Conservation (phyloP, 2,329 filamentous ascomycete species). For the Aureobasidium pullulans region DNA sequence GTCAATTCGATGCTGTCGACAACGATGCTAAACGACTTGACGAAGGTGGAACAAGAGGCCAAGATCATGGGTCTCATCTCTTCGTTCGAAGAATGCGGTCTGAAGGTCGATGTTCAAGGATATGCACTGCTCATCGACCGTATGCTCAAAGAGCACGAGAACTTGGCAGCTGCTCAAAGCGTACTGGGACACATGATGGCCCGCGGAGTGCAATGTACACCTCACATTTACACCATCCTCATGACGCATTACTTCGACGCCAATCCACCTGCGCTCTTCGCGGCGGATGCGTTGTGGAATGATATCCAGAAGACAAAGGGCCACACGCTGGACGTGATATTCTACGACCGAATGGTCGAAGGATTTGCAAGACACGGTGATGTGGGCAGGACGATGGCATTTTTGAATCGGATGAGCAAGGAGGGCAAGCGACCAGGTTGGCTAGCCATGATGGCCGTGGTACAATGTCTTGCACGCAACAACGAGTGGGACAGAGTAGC, state of each 20-base stretch:
- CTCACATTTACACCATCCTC: conserved; percentile 69
- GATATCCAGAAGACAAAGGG: conserved; percentile 33
- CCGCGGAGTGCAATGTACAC: conserved; percentile 46
- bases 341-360: conserved; percentile 64
- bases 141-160: conserved; percentile 45
- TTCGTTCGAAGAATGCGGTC: conserved; percentile 50
- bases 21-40: conserved; percentile 37
- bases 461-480: conserved; percentile 31
- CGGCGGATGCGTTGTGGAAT: conserved; percentile 53
- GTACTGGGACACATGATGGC: conserved; percentile 57
- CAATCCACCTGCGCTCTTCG: conserved; percentile 46
- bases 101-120: conserved; percentile 54
- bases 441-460: conserved; percentile 31
- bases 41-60: conserved; percentile 43
- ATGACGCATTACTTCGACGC: conserved; percentile 57
- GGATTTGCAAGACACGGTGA: conserved; percentile 49
- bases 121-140: conserved; percentile 66
- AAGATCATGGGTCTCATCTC: conserved; percentile 49
- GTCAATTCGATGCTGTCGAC: conserved; percentile 52
- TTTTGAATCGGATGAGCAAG: conserved; percentile 32
- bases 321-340: conserved; percentile 41
- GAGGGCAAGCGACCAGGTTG: conserved; percentile 37
- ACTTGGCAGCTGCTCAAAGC: conserved; percentile 46
- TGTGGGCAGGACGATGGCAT: conserved; percentile 43
- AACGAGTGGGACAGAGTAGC: conserved; percentile 29